Conservation (phyloP, 208 protist species). For the Trypanosoma boissoni region DNA sequence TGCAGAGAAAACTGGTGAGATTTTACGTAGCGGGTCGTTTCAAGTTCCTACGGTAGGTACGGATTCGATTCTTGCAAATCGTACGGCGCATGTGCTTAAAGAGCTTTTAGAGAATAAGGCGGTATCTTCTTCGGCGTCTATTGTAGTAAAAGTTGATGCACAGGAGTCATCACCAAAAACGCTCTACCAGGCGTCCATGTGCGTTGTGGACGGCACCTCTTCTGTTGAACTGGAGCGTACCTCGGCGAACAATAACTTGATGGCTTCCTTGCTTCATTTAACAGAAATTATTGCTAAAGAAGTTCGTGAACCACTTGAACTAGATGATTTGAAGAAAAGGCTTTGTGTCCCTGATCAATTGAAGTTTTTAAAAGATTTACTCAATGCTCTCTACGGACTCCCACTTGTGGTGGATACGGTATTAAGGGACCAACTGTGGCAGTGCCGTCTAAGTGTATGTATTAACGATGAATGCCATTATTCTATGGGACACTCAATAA, state of each 20-base stretch:
- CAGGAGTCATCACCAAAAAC: background rate
- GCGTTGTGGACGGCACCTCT: slow-evolving; percentile 20
- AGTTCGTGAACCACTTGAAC: slow-evolving; percentile 9
- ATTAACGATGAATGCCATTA: slow-evolving; percentile 35
- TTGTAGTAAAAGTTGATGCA: slow-evolving; percentile 20
- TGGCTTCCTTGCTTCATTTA: slow-evolving; percentile 17
- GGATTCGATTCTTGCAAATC: slow-evolving; percentile 11
- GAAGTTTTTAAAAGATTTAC: slow-evolving; percentile 10
- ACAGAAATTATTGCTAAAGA: slow-evolving; percentile 15
- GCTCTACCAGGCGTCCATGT: slow-evolving; percentile 20
- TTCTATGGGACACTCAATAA: slow-evolving; percentile 28
- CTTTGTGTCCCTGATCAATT: background rate
- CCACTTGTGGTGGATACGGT: slow-evolving; percentile 20
- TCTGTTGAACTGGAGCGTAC: slow-evolving; percentile 24
- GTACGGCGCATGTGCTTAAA: slow-evolving; percentile 14
- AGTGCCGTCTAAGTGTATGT: slow-evolving; percentile 47
- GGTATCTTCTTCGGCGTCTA: slow-evolving; percentile 8
- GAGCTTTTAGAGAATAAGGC: slow-evolving; percentile 25
- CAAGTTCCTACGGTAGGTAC: background rate
- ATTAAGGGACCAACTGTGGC: slow-evolving; percentile 34
- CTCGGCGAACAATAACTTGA: background rate
- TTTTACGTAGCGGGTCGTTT: slow-evolving; percentile 3
- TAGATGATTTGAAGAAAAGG: slow-evolving; percentile 1
- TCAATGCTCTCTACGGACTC: slow-evolving; percentile 26
- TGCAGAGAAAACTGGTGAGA: slow-evolving; percentile 7